Percentiles rank a stretch among this genome's conserved stretches.
These are phyloP conservation scores for Tylopilus orsonianus DNA, from an alignment of 1,284 basidiomycete species.

Conservation along the genomic window DNA sequence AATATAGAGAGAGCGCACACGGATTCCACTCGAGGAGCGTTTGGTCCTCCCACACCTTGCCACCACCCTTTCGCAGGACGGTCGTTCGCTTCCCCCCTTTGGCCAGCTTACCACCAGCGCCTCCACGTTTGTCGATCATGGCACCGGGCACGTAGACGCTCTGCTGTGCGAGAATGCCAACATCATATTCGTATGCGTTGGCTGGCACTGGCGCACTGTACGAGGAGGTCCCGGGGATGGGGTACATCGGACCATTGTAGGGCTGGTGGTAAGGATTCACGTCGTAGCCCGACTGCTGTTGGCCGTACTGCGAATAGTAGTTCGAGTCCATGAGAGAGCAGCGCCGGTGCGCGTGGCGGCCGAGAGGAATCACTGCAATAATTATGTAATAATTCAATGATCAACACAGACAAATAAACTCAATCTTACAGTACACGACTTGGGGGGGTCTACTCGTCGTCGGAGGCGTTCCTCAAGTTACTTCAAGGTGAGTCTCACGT, in stretches of 20 bases:
- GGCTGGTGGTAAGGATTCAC: conserved; percentile 77
- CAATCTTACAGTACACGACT: conserved; percentile 10
- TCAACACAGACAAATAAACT: conserved; percentile 33
- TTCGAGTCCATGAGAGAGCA: conserved; percentile 25
- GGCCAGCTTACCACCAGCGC: conserved; percentile 78
- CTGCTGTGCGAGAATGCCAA: conserved; percentile 83
- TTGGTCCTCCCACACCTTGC: conserved; percentile 98
- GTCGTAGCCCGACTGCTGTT: conserved; percentile 53
- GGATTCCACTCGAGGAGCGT: conserved; percentile 98
- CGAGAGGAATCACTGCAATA: neutral
- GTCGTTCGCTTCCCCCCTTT: conserved; percentile 93
- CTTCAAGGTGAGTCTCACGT: conserved; percentile 53
- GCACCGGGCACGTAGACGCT: conserved; percentile 87
- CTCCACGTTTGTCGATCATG: conserved; percentile 82
- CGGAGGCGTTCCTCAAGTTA: conserved; percentile 41
- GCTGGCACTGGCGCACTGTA: conserved; percentile 79
- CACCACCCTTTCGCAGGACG: conserved; percentile 91
- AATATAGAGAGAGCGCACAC: conserved; percentile 52
- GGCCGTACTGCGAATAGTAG: conserved; percentile 45
- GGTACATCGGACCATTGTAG: conserved; percentile 72
- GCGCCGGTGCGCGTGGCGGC: too few species aligned
- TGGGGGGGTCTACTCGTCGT: conserved; percentile 27
- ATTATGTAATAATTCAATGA: conserved; percentile 24
- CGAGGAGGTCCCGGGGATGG: conserved; percentile 62
- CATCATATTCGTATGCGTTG: conserved; percentile 89